Conservation (phyloP, 2,329 filamentous ascomycete genomes). For the Lecanicillium sp. region DNA sequence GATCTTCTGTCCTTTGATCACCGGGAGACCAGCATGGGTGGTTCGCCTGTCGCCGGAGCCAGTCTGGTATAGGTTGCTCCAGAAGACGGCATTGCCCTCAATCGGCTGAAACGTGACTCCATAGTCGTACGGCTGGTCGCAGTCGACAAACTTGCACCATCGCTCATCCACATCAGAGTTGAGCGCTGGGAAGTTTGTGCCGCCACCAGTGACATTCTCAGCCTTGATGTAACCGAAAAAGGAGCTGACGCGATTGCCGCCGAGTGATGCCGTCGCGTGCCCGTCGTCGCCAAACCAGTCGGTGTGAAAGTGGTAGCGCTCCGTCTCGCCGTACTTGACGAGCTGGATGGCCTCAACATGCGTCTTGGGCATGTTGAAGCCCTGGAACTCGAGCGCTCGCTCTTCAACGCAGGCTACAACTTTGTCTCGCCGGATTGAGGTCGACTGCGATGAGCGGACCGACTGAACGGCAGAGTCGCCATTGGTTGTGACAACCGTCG, state of each 20-base stretch:
- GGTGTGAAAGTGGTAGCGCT: constrained; percentile 41
- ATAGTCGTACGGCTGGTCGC: constrained; percentile 37
- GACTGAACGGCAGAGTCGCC: constrained; percentile 24
- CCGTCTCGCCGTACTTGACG: constrained; percentile 35
- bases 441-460: constrained; percentile 38
- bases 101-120: constrained; percentile 40
- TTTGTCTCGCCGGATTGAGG: constrained; percentile 30
- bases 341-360: constrained; percentile 41
- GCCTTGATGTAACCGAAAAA: constrained; percentile 41
- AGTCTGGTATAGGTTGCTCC: constrained; percentile 34
- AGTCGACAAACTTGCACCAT: constrained; percentile 39
- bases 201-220: constrained; percentile 35
- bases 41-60: constrained; percentile 34
- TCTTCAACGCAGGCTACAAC: constrained; percentile 39
- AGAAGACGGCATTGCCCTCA: constrained; percentile 40
- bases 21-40: constrained; percentile 40
- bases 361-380: constrained; percentile 24
- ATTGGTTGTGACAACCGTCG: constrained; percentile 28
- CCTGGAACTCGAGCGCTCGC: constrained; percentile 39
- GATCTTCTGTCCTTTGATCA: too few relatives aligned
- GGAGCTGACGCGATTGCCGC: constrained; percentile 36
- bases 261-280: constrained; percentile 28
- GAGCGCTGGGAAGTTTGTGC: constrained; percentile 40
- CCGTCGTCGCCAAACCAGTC: constrained; percentile 39
- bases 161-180: constrained; percentile 25